Evolutionary conservation across 108 stramenopile genomes (phyloP), one percentile per base, ranked within the genome.

Genomic region (Skeletonema potamos): DNA sequence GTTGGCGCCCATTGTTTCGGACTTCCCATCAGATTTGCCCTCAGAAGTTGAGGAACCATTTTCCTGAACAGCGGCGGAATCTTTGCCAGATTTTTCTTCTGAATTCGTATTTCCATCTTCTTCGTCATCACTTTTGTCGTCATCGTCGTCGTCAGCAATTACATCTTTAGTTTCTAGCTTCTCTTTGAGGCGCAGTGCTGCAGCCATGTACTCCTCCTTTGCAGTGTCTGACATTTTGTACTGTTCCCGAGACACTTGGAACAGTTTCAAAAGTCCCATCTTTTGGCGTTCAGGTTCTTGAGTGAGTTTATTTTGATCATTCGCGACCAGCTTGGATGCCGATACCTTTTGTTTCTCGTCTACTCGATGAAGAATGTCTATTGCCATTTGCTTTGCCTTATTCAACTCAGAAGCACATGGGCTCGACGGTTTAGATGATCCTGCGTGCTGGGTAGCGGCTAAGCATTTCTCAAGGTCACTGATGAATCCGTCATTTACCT

Each of bases 41-140:
- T 57, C 64, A 28, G 64, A 66, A 30, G 65, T 44, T 9, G 39
- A 29, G 17, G 43, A 33, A 34, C 22, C 37, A 51, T 63, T 62
- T 17, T 30, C 70, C 59, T 72, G 57, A 24, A 64, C 2, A 18
- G 54, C 30, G 0, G 34, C 46, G 20, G 56, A 54, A 28, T 70
- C 62, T 11, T 64, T 43, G 11, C 28, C 37, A 1, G 59, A 59
- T 7, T 67, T 34, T 20, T 56, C 54, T 36, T 57, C 32, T 32
- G 51, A 27, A 9, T 78, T 64, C 55, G 13, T 56, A 24, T 51
- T 73, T 6, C 82, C 84, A n/a, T 73, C 83, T 0, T 88, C 87
- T 6, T 88, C 88, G 29, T 94, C 92, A 12, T 92, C 89, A 22
- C 90, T 91, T 22, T 91, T 87, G 56, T 92, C 92, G 55, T 94